Evolutionary conservation across 805 yeast species (phyloP), one percentile per base, ranked within the genome.

Genomic region (Maudiozyma pseudohumilis): DNA sequence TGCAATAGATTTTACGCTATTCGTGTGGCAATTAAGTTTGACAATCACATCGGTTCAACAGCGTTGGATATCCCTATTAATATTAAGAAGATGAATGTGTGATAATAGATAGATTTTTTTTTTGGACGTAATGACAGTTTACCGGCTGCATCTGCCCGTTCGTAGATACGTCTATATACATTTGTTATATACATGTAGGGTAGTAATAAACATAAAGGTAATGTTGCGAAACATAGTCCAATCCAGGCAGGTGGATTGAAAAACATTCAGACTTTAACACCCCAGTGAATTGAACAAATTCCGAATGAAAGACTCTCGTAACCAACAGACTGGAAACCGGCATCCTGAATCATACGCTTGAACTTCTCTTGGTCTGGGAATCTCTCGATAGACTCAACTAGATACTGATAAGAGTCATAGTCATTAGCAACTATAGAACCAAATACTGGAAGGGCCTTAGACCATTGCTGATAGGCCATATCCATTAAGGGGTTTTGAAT

Each of bases 381-480:
- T 54, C 76, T 76, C 57, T 80, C 79, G 48, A 92, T 92, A 47
- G 95, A 82, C 64, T 92, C 98, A 9, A 92, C 97, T 56, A 92
- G 69, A 58, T 92, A 92, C 61, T 92, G 96, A 61, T 92, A 92
- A 20, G 96, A 86, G 50, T 88, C 96, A 58, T 94, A 77, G 60
- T 92, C 98, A 53, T 89, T 83, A 28, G 96, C 96, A 45, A 92
- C 74, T 46, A 92, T 73, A 55, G 94, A 96, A 34, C 98, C 98
- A 82, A 94, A 80, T 49, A 89, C 71, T 17, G 98, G 98, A 47
- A 92, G 70, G 34, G 82, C 64, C 40, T 84, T 81, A 12, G 96
- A 84, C 72, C 94, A 92, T 29, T 85, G 79, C 56, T 82, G 86
- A 68, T 92, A 92, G 20, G 77, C 62, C 43, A 75, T 68, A 56